phyloP scores from a whole-genome alignment of 1,139 yeast species.

The Geotrichum cucujoidarum region DNA sequence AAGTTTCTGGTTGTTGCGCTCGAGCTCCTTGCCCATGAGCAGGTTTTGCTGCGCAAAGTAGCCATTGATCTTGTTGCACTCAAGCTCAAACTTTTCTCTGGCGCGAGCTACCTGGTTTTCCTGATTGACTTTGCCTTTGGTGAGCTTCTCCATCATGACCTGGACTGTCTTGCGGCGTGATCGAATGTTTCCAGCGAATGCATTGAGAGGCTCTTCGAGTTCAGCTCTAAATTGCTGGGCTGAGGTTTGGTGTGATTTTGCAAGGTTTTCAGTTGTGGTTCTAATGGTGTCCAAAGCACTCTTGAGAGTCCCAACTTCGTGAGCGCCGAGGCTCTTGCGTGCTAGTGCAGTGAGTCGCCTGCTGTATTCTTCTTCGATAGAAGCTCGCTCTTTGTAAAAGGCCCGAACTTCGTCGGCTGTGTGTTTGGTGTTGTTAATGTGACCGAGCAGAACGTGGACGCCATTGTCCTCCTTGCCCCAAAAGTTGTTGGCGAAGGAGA shows the following conservation, averaged over 20 bases:
- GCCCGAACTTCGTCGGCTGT: constrained; percentile 44
- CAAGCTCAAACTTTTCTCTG: constrained; percentile 53
- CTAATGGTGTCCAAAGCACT: constrained; percentile 56
- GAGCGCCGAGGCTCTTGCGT: constrained; percentile 48
- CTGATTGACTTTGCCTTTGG: constrained; percentile 40
- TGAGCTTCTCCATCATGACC: constrained; percentile 41
- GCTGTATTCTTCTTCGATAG: constrained; percentile 70
- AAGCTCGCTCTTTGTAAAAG: constrained; percentile 45
- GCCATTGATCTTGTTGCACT: constrained; percentile 56
- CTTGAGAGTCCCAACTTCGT: constrained; percentile 57
- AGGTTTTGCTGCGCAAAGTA: constrained; percentile 61
- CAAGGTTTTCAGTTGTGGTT: constrained; percentile 50
- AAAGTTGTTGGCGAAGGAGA: constrained; percentile 46
- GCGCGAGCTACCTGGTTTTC: constrained; percentile 40
- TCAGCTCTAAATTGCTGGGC: constrained; percentile 44
- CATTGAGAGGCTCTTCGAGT: constrained; percentile 42
- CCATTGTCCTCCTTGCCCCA: constrained; percentile 54
- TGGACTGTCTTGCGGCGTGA: constrained; percentile 47
- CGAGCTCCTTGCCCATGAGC: constrained; percentile 74
- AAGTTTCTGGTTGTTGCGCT: constrained; percentile 58
- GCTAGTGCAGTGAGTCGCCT: constrained; percentile 44
- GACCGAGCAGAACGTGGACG: constrained; percentile 44
- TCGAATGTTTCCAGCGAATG: constrained; percentile 42
- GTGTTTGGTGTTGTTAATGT: constrained; percentile 48
- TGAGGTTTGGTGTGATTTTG: constrained; percentile 46